phyloP scores from a whole-genome alignment of 2,329 filamentous ascomycete genomes.

The Fusarium xylarioides region DNA sequence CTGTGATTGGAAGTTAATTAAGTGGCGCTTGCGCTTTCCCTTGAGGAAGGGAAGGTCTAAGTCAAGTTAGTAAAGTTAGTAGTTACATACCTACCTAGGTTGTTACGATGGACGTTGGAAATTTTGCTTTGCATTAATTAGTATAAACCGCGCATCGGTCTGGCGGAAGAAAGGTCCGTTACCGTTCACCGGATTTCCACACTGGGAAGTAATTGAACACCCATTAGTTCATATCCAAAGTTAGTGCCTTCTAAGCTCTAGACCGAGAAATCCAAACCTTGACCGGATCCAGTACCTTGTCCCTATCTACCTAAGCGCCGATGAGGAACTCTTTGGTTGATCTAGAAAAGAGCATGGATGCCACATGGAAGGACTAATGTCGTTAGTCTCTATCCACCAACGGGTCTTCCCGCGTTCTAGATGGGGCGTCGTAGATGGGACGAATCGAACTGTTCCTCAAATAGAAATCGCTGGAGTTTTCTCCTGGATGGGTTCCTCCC shows the following conservation, averaged over 20 bases:
- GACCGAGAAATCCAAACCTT: slow-evolving; percentile 2
- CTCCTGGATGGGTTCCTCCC: background rate
- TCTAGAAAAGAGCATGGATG: slow-evolving; percentile 28
- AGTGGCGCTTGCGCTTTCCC: slow-evolving; percentile 19
- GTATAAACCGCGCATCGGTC: background rate
- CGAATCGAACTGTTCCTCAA: slow-evolving; percentile 1
- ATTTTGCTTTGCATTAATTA: slow-evolving; percentile 19
- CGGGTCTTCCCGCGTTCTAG: slow-evolving; percentile 21
- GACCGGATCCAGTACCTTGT: background rate
- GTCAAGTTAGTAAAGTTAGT: background rate
- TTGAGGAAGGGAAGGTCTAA: background rate
- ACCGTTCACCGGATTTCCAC: slow-evolving; percentile 2
- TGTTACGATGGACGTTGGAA: background rate
- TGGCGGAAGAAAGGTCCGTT: background rate
- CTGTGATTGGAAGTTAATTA: slow-evolving; percentile 18
- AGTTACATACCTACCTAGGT: background rate
- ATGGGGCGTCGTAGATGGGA: background rate
- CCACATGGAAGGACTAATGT: slow-evolving; percentile 20
- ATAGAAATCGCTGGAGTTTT: background rate
- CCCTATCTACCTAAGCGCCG: slow-evolving; percentile 7
- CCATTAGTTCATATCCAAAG: slow-evolving; percentile 5
- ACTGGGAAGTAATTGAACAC: background rate
- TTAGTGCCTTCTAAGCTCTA: background rate
- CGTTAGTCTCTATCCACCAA: slow-evolving; percentile 15
- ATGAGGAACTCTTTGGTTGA: background rate